Base-by-base conservation (phyloP, 345 rosid genomes). In the Trapa bicornis region DNA sequence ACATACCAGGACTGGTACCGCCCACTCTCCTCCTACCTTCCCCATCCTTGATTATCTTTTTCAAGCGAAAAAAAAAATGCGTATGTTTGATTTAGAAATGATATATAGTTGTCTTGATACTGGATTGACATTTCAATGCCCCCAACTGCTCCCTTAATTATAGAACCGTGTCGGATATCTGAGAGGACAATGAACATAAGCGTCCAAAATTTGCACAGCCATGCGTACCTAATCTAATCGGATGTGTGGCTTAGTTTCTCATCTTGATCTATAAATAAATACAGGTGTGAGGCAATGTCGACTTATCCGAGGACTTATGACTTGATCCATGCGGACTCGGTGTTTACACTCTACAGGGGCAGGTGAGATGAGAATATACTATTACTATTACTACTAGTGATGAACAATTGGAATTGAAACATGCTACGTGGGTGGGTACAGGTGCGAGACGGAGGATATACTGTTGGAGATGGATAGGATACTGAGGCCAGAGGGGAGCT, bases 1-100 rank as follows among this genome's bases (percentile, higher is more conserved):
- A 88, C 97, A 0, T 93, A 93, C 73, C 99, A 93, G 61, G 87
- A 82, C 63, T 93, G 99, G 98, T 93, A 22, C 48, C 41, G 50
- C 35, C n/a, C 36, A 1, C 38, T 22, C 29, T 22, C 29, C 29
- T 22, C 35, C n/a, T n/a, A 1, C 1, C 22, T n/a, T 32, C n/a
- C 64, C 33, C 52, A 43, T 36, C 42, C 53, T 58, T 41, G 62
- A 5, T 32, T 38, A 48, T n/a, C 3, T 57, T 14, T 15, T 1
- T 52, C 29, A 22, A 8, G 22, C 17, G 60, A n/a, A 54, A 54
- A 4, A 54, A 5, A 7, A 45, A 45, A 6, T 54, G 33, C 6
- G 6, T 41, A 3, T 41, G 43, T 3, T 41, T 32, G 63, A 58
- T 33, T 58, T 3, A 38, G 33, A 29, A 58, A 33, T 58, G 63